Conservation (phyloP, 139 green algal species). For the Micromonas pusilla region DNA sequence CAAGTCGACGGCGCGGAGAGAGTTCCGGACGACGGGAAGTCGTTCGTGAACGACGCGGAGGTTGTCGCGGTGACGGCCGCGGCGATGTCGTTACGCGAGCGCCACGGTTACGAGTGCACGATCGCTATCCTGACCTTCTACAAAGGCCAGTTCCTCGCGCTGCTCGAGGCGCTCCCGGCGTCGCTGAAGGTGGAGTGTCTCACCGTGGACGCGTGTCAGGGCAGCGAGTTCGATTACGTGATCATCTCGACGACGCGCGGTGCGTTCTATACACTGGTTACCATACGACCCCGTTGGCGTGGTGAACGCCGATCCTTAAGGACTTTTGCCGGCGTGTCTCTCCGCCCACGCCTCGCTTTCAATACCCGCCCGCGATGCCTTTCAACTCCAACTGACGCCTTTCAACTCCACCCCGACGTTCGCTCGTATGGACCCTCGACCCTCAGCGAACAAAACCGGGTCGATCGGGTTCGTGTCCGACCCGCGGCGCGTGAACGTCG, state of each 20-base stretch:
- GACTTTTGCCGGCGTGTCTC: too few relatives aligned
- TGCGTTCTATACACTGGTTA: neutral
- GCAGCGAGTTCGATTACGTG: constrained; percentile 18
- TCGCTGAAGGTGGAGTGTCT: neutral
- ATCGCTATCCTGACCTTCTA: constrained; percentile 21
- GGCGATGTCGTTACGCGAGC: neutral
- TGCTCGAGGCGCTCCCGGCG: neutral
- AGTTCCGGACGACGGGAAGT: neutral
- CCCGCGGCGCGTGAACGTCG: neutral
- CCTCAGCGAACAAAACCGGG: too few relatives aligned
- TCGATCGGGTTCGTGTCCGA: constrained; percentile 5
- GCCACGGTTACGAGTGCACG: neutral
- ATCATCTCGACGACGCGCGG: neutral
- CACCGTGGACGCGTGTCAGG: constrained; percentile 25
- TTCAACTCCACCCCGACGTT: too few relatives aligned
- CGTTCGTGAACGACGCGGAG: constrained; percentile 8
- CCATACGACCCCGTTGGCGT: too few relatives aligned
- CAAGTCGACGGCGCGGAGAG: neutral
- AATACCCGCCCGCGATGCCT: too few relatives aligned
- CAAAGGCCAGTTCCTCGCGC: constrained; percentile 10
- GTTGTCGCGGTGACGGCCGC: neutral
- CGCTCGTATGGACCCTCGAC: too few relatives aligned
- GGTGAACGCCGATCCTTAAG: too few relatives aligned
- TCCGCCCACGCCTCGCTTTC: too few relatives aligned
- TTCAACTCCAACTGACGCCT: too few relatives aligned